phyloP scores from a whole-genome alignment of 306 rosid genomes.

The Cucurbita maxima region DNA sequence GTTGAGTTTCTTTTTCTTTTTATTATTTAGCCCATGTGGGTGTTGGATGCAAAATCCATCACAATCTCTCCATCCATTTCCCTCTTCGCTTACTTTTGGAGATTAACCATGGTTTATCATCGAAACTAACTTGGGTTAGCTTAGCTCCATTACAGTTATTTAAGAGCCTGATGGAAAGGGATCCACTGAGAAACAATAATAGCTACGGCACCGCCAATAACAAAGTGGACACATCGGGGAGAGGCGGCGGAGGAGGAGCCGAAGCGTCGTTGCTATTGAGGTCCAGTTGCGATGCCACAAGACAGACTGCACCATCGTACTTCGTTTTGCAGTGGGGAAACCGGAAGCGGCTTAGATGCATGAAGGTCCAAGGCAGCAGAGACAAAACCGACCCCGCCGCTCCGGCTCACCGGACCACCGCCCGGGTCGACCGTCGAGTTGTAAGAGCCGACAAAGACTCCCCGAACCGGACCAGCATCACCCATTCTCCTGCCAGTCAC shows the following conservation, averaged over 20 bases:
- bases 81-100: not conserved
- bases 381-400: conserved; percentile 33
- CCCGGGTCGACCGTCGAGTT: conserved; percentile 70
- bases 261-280: conserved; percentile 42
- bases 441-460: conserved; percentile 54
- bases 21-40: not conserved
- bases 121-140: conserved; percentile 11
- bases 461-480: conserved; percentile 19
- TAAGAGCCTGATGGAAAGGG: conserved; percentile 51
- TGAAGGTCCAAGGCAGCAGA: conserved; percentile 76
- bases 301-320: conserved; percentile 48
- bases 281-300: conserved; percentile 26
- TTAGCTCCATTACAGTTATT: not conserved
- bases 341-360: conserved; percentile 78
- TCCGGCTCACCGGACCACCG: conserved; percentile 55
- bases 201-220: conserved; percentile 8
- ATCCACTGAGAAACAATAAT: conserved; percentile 14
- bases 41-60: not conserved
- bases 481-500: not conserved
- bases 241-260: conserved; percentile 23
- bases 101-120: conserved; percentile 11
- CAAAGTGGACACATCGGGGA: conserved; percentile 23
- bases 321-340: conserved; percentile 82
- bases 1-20: not conserved
- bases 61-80: not conserved